These are phyloP conservation scores for Buxus sempervirens DNA, from an alignment of 164 flowering plant species.

Conservation along the genomic window DNA sequence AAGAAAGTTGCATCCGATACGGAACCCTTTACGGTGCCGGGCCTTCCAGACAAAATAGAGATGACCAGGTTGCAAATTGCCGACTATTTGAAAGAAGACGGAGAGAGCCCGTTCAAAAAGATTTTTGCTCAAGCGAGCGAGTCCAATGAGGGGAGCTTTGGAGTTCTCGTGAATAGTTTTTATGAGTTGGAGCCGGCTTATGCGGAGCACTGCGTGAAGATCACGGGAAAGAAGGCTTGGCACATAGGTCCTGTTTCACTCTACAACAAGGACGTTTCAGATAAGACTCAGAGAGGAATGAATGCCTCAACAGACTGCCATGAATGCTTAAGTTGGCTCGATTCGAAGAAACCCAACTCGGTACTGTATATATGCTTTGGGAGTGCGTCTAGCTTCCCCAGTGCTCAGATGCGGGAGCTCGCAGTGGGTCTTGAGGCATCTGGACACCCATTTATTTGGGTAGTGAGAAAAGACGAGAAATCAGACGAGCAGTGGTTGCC, in stretches of 20 bases:
- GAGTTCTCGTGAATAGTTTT: constrained; percentile 30
- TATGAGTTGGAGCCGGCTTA: constrained; percentile 32
- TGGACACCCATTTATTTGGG: constrained; percentile 10
- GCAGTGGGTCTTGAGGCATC: constrained; percentile 15
- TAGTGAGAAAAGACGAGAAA: background rate
- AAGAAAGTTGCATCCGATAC: constrained; percentile 4
- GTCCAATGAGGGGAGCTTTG: constrained; percentile 18
- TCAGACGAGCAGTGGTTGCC: constrained; percentile 6
- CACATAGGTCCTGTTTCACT: constrained; percentile 33
- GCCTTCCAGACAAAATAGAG: constrained; percentile 23
- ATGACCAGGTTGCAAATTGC: constrained; percentile 21
- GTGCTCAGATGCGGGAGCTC: constrained; percentile 9
- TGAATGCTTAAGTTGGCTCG: constrained; percentile 26
- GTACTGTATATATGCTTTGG: constrained; percentile 25
- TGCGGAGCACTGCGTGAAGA: constrained; percentile 13
- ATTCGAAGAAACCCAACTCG: constrained; percentile 18
- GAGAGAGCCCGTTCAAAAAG: background rate
- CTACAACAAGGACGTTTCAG: constrained; percentile 7
- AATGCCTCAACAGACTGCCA: constrained; percentile 5
- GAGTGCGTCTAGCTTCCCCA: background rate
- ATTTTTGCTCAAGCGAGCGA: background rate
- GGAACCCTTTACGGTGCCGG: constrained; percentile 22
- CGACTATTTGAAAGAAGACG: background rate
- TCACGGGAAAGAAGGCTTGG: constrained; percentile 20
- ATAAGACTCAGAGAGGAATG: constrained; percentile 26